A percentile compares a stretch with the other conserved stretches of the same genome.
Conservation (phyloP, 164 flowering plant species). For the Stephania cephalantha region DNA sequence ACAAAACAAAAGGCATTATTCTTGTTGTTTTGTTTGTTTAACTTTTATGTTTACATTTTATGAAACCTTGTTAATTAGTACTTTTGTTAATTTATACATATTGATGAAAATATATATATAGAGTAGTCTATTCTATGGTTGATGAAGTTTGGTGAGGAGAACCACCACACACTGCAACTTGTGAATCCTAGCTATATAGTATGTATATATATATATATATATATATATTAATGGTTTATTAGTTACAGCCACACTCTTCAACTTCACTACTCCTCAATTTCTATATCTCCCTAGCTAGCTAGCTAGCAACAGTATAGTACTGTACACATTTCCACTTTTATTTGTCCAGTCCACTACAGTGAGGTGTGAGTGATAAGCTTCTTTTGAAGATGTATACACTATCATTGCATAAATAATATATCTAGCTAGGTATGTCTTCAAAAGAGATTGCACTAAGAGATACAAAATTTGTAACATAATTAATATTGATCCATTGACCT, state of each 20-base stretch:
- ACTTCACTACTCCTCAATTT: slow-evolving; percentile 14
- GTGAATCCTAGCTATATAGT: neutral
- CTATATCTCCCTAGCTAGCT: neutral
- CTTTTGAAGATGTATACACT: slow-evolving; percentile 9
- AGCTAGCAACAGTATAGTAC: neutral
- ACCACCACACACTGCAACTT: slow-evolving; percentile 3
- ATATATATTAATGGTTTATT: slow-evolving; percentile 6
- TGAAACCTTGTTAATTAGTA: too few species aligned
- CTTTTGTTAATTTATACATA: neutral
- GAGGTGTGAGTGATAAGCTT: slow-evolving; percentile 14
- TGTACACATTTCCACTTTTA: slow-evolving; percentile 2
- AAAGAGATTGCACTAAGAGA: too few species aligned
- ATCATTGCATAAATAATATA: slow-evolving; percentile 7
- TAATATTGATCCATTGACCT: too few species aligned
- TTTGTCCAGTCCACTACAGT: neutral
- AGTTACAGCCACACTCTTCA: slow-evolving; percentile 9
- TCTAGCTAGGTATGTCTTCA: too few species aligned
- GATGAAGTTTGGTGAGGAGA: slow-evolving; percentile 19
- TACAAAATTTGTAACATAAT: too few species aligned
- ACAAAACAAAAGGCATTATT: too few species aligned
- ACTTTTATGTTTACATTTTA: too few species aligned
- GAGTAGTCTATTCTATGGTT: slow-evolving; percentile 2
- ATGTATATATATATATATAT: too few species aligned
- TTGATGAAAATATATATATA: neutral
- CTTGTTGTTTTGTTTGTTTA: too few species aligned